Percentiles rank a stretch among this genome's conserved stretches.
These are phyloP conservation scores for Schrenkiella parvula DNA, from an alignment of 345 rosid genomes.

Conservation along the genomic window DNA sequence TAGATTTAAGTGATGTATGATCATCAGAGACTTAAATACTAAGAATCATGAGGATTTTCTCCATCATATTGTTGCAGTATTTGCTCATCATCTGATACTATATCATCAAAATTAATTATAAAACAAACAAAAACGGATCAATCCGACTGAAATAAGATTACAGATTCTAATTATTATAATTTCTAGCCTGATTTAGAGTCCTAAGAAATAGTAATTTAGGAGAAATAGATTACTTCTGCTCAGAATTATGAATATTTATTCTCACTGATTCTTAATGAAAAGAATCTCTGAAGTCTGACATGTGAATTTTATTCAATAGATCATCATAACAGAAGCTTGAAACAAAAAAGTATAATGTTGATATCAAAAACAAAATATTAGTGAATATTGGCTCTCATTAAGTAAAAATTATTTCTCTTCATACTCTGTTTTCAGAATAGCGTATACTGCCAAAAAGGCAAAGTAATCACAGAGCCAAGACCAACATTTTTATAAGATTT, in stretches of 20 bases:
- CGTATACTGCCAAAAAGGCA: slow-evolving; percentile 29
- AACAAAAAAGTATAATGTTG: neutral
- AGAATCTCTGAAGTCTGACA: slow-evolving; percentile 40
- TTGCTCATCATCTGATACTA: slow-evolving; percentile 24
- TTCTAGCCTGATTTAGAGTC: too few species aligned
- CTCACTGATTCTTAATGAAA: slow-evolving; percentile 26
- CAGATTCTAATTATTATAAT: too few species aligned
- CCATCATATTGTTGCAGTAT: slow-evolving; percentile 41
- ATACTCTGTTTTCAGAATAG: slow-evolving; percentile 27
- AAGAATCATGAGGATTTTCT: slow-evolving; percentile 26
- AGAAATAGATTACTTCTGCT: neutral
- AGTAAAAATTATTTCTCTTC: neutral
- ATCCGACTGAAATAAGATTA: too few species aligned
- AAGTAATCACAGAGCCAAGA: slow-evolving; percentile 21
- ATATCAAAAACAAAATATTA: neutral
- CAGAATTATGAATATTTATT: slow-evolving; percentile 8
- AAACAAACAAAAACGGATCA: too few species aligned
- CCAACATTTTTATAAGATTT: neutral
- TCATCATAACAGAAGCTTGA: slow-evolving; percentile 28
- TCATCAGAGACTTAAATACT: slow-evolving; percentile 40
- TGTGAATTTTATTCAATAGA: slow-evolving; percentile 31
- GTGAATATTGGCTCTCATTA: neutral
- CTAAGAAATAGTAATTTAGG: too few species aligned
- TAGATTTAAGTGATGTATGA: too few species aligned
- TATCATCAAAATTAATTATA: too few species aligned